Conservation (phyloP, 1,284 basidiomycete genomes). For the Malassezia slooffiae region DNA sequence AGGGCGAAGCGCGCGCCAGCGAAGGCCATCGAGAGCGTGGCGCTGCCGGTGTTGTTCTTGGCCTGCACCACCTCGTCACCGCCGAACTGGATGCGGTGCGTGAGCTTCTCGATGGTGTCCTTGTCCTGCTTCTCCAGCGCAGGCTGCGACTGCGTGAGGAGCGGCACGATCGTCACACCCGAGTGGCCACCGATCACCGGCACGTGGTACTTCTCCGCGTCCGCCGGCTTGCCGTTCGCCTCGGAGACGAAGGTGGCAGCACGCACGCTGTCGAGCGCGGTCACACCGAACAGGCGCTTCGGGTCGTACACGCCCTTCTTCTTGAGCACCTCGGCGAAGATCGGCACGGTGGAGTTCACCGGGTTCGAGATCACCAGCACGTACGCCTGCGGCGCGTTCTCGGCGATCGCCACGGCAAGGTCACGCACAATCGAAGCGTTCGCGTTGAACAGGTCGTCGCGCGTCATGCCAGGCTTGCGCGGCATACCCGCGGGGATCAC, state of each 20-base stretch:
- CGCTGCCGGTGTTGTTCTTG: constrained; percentile 77
- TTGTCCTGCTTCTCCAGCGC: constrained; percentile 35
- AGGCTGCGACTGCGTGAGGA: constrained; percentile 66
- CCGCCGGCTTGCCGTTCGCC: constrained; percentile 58
- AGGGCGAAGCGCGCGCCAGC: constrained; percentile 46
- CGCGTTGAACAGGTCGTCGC: constrained; percentile 89
- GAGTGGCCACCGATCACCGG: constrained; percentile 94
- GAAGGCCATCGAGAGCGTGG: constrained; percentile 88
- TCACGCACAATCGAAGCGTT: constrained; percentile 94
- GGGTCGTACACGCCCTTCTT: constrained; percentile 81
- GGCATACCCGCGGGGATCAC: constrained; percentile 96
- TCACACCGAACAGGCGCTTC: constrained; percentile 82
- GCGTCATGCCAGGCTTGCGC: constrained; percentile 61
- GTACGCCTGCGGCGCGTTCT: constrained; percentile 74
- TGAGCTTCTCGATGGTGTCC: constrained; percentile 57
- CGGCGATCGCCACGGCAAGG: constrained; percentile 78
- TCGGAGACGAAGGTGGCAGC: constrained; percentile 88
- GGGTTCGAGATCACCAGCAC: constrained; percentile 95
- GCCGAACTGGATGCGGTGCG: constrained; percentile 79
- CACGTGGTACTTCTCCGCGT: constrained; percentile 53
- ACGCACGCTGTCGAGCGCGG: constrained; percentile 93
- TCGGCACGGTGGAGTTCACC: constrained; percentile 89
- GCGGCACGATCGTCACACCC: constrained; percentile 86
- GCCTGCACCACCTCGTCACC: constrained; percentile 84
- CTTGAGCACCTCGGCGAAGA: constrained; percentile 90